Base-by-base conservation (phyloP, 2,329 filamentous ascomycete species). In the Penicillium sp. region DNA sequence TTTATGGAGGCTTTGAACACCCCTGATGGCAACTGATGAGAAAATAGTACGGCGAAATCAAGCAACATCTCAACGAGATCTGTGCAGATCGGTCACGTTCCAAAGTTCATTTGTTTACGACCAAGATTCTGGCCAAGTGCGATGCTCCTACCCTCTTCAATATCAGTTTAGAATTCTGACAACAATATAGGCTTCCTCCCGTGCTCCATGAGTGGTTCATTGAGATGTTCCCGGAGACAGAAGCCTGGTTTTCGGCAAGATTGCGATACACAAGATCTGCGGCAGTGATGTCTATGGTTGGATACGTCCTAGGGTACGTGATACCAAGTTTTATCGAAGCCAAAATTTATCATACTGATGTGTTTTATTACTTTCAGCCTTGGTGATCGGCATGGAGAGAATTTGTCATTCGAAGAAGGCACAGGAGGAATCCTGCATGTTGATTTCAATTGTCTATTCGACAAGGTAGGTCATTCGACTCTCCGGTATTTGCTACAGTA, bases 281-380 rank as follows among this genome's bases (percentile, higher is more conserved):
- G 68, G 95, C 96, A 11, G 95, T 99, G 64, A 99, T 99, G 93
- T 96, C 92, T n/a, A 99, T 99, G 85, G 91, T 96, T 5, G 95
- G 95, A 49, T 96, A 96, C 55, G 93, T 98, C 48, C 84, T 99
- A 5, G 95, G 86, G 58, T 79, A 70, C 53, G 74, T 62, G 21
- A 31, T 29, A 5, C 7, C 9, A n/a, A n/a, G n/a, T n/a, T n/a
- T n/a, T n/a, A n/a, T 9, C 29, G 13, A 14, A 14, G 9, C 7
- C 14, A n/a, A 11, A 6, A 3, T 5, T 27, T 21, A n/a, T 35
- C 24, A 27, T 39, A 47, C 43, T 53, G 22, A 41, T 31, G 14
- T 33, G 7, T 4, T 4, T 2, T 14, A 9, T 45, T 24, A 31
- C 19, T 24, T 29, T 55, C 26, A 79, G 90, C 0, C 82, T 99